Base-by-base conservation (phyloP, 768 basidiomycete genomes). In the Imleria badia region DNA sequence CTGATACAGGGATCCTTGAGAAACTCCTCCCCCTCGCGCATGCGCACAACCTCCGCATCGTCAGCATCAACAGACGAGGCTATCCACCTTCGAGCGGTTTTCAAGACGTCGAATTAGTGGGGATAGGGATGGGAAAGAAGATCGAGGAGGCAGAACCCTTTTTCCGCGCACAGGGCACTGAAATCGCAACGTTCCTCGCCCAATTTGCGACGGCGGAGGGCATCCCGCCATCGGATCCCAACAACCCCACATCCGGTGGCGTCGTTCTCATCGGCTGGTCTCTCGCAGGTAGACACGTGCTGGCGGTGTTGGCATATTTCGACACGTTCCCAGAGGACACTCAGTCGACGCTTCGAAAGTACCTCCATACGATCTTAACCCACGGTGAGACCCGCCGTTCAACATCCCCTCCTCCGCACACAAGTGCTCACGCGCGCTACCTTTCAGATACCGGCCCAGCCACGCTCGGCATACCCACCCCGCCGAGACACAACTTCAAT, bases 61-160 rank as follows among this genome's bases (percentile, higher is more conserved):
- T 67, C 48, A 56, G 60, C n/a, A n/a, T 68, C 15, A 58, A 70
- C 36, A 56, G 66, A 45, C 68, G 66, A 6, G 68, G 66, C 2
- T 70, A 70, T 17, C 1, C 49, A 2, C 68, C 68, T 17, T 67
- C 68, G 17, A 67, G 68, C 19, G 35, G 51, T 23, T 70, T 67
- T 38, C 30, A 34, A 17, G 53, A 62, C 7, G 43, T 48, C 2
- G 60, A 65, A 8, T 6, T 65, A 12, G 5, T 23, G 0, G 35
- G 36, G 17, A 35, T 66, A 39, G 63, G 64, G 5, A 15, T 3
- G 5, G 45, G 45, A 29, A 66, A 65, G 55, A 66, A 34, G 41
- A 34, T 55, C 5, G 52, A 60, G 3, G 64, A 64, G 2, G 29
- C 41, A 2, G 64, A 60, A 26, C 38, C 55, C 0, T 66, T 60